Evolutionary conservation across 306 rosid genomes (phyloP).

Genomic region (Mucuna pruriens): DNA sequence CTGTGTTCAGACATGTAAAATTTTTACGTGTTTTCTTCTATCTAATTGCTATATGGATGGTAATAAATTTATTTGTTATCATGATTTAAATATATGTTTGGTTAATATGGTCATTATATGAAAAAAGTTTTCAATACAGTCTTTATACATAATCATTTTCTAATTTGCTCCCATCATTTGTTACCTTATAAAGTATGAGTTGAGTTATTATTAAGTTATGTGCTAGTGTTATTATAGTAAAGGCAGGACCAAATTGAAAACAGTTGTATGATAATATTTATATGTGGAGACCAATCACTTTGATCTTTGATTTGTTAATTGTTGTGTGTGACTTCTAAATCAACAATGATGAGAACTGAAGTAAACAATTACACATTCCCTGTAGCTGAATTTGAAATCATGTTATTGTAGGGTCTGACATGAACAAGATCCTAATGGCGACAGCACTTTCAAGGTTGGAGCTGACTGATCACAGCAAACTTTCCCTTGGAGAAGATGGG

Average conservation of each 20-base stretch:
- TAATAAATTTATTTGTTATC: neutral
- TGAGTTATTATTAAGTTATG: neutral
- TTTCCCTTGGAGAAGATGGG: slow-evolving; percentile 79
- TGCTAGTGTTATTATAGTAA: neutral
- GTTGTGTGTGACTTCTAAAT: neutral
- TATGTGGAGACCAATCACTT: neutral
- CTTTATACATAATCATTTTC: neutral
- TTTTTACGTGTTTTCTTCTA: neutral
- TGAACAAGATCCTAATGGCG: slow-evolving; percentile 94
- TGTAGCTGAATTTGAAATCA: slow-evolving; percentile 26
- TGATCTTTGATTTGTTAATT: neutral
- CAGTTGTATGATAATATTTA: neutral
- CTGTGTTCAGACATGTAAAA: neutral
- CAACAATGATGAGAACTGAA: slow-evolving; percentile 17
- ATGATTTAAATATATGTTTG: neutral
- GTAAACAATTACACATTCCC: neutral
- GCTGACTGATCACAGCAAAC: slow-evolving; percentile 79
- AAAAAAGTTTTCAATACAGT: neutral
- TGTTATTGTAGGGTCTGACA: slow-evolving; percentile 79
- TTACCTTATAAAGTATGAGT: neutral
- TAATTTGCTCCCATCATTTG: neutral
- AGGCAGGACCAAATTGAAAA: neutral
- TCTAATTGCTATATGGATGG: neutral
- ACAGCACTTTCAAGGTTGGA: slow-evolving; percentile 85
- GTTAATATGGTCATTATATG: neutral